Base-by-base conservation (phyloP, 331 rosid species). In the Pyracantha coccinea region DNA sequence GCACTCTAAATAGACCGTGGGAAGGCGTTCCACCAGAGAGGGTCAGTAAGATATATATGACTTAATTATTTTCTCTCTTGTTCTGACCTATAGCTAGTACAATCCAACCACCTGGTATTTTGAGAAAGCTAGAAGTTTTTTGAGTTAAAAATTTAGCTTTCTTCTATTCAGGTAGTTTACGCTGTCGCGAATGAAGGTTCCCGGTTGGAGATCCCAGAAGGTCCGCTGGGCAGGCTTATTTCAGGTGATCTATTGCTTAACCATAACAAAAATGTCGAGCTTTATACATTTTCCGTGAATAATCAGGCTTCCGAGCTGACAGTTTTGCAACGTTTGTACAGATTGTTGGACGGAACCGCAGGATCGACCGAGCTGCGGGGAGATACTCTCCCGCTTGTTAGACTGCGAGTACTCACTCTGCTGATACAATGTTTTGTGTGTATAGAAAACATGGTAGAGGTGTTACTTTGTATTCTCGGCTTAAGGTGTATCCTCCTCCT, bases 1-100 rank as follows among this genome's bases (percentile, higher is more conserved):
- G 92, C 86, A 92, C 98, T 55, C 83, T 95, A 81, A 89, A 8
- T 60, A 89, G 96, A 77, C 99, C 99, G 45, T 95, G 99, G 99
- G 99, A 86, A 79, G 96, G 98, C 8, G 84, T 92, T 72, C 97
- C 97, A 44, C 90, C 91, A 1, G 91, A 92, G 85, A 85, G 96
- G 94, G 99, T 73, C 23, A n/a, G 32, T 73, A 63, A 38, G 38
- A 35, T 24, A 6, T 41, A 16, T 5, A 38, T 2, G 14, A 50
- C 3, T 47, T 16, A 50, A 6, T 7, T 50, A 0, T 6, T 25
- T 45, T 8, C 19, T 41, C 23, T 75, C 20, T 15, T 45, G 44
- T 58, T 31, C 76, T 41, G 41, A 23, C 12, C 7, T 38, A 3
- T 58, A 15, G 33, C 35, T 57, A 47, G 75, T 21, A 14, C 35